Percentiles rank a stretch among this genome's conserved stretches.
These are phyloP conservation scores for Mortierella sp. DNA, from an alignment of 371 early-diverging fungal genomes.

Conservation along the genomic window DNA sequence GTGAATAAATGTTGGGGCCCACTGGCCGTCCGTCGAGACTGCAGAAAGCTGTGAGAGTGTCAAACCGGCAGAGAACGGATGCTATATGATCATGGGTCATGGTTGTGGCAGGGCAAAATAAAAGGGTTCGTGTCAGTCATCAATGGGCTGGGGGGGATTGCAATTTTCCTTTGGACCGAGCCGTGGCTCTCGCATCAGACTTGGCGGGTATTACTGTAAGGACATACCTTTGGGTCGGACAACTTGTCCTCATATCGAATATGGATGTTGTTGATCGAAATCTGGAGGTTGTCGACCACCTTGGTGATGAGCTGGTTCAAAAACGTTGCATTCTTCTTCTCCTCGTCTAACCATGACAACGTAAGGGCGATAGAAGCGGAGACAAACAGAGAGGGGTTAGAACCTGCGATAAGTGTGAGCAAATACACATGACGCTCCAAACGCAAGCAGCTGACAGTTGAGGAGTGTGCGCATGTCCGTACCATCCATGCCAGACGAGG, in stretches of 20 bases:
- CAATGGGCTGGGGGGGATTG: background rate
- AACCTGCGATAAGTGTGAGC: conserved; percentile 2
- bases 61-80: conserved; percentile 92
- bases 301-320: conserved; percentile 88
- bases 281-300: conserved; percentile 96
- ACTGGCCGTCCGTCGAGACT: conserved; percentile 92
- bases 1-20: conserved; percentile 86
- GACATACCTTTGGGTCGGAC: conserved; percentile 73
- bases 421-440: background rate
- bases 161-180: background rate
- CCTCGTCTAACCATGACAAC: conserved; percentile 58
- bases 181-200: conserved; percentile 6
- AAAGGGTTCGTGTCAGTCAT: background rate
- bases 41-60: conserved; percentile 93
- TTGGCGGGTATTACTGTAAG: background rate
- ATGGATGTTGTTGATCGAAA: conserved; percentile 96
- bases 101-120: background rate
- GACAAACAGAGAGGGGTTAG: background rate
- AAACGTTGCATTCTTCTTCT: conserved; percentile 83
- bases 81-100: conserved; percentile 46
- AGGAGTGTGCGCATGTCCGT: background rate
- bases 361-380: no score
- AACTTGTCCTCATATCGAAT: conserved; percentile 93
- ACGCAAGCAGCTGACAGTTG: background rate
- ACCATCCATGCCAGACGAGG: conserved; percentile 60